Base-by-base conservation (phyloP, 768 basidiomycete species). In the Leccinum olivaceopallidum region DNA sequence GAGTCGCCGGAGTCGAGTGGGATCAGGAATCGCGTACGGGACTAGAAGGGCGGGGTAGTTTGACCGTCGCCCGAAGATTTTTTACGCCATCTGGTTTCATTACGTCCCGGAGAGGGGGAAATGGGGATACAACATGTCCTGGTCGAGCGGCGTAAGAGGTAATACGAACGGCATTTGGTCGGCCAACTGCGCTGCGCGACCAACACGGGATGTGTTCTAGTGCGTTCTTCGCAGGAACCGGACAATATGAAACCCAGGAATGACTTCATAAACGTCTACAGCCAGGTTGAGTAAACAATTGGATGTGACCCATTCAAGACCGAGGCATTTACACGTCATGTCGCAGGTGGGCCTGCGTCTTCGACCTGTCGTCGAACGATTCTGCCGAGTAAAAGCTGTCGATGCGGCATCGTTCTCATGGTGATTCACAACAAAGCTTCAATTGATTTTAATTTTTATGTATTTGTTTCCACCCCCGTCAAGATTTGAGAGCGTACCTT, bases 141-240 rank as follows among this genome's bases (percentile, higher is more conserved):
- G 30, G 53, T 4, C 20, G 53, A 22, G 60, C 60, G 59, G 13
- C 50, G 50, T 52, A 51, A 59, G 52, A 60, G 39, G 63, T 13
- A 44, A 22, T 49, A 34, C 20, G 61, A 56, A 58, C 61, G 68
- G 65, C 13, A 20, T 56, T 67, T 34, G 22, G 49, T 55, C 55
- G 57, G 20, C 13, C 39, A n/a, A 30, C 24, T 47, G 54, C 6
- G 56, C 49, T 60, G 36, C 18, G 26, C 34, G 44, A 53, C 56
- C 14, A 36, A 24, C 34, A 36, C 32, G 20, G 51, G 5, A 13
- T 22, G 22, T 13, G 12, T 36, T n/a, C 34, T 37, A 12, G 51
- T n/a, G 7, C 13, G 22, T 44, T 20, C 54, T 44, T 34, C 22
- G 60, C 37, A 36, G 22, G 18, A 20, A 26, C 39, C 53, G 44